These are phyloP conservation scores for Vitis hybrid DNA, from an alignment of 177 flowering plant genomes.

Conservation along the genomic window DNA sequence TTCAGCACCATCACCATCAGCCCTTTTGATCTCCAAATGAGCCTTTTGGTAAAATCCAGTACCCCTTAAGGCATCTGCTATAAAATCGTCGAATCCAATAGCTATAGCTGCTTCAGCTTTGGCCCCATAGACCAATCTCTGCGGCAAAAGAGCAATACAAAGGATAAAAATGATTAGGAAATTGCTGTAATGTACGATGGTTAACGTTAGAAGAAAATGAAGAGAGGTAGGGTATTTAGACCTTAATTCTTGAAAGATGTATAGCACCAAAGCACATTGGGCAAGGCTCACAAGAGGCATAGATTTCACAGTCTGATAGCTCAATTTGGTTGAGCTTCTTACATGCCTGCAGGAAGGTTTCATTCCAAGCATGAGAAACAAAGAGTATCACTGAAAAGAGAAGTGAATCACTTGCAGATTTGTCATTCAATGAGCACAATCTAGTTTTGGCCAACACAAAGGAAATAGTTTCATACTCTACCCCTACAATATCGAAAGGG, in stretches of 20 bases:
- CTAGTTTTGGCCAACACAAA: too few relatives aligned
- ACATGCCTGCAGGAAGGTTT: slow-evolving; percentile 61
- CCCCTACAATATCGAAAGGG: too few relatives aligned
- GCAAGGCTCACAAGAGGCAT: slow-evolving; percentile 98
- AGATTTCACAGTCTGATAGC: slow-evolving; percentile 91
- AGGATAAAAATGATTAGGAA: background rate
- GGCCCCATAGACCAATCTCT: slow-evolving; percentile 97
- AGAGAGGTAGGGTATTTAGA: slow-evolving; percentile 10
- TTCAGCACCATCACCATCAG: slow-evolving; percentile 74
- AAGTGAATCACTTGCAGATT: background rate
- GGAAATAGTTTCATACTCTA: too few relatives aligned
- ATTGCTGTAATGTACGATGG: background rate
- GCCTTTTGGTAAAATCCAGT: slow-evolving; percentile 87
- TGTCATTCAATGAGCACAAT: too few relatives aligned
- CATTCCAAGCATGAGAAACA: background rate
- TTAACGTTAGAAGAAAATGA: background rate
- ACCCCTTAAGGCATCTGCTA: slow-evolving; percentile 95
- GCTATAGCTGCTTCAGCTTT: slow-evolving; percentile 99
- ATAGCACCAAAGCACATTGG: slow-evolving; percentile 99
- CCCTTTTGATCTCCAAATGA: slow-evolving; percentile 81
- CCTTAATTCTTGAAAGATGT: slow-evolving; percentile 96
- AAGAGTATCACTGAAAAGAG: background rate
- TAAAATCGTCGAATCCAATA: slow-evolving; percentile 94
- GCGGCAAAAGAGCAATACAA: slow-evolving; percentile 10
- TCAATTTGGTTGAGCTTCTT: slow-evolving; percentile 80